Percentiles rank a stretch among this genome's conserved stretches.
phyloP scores from a whole-genome alignment of 1,284 basidiomycete species.

The Rhodotorula sp. region DNA sequence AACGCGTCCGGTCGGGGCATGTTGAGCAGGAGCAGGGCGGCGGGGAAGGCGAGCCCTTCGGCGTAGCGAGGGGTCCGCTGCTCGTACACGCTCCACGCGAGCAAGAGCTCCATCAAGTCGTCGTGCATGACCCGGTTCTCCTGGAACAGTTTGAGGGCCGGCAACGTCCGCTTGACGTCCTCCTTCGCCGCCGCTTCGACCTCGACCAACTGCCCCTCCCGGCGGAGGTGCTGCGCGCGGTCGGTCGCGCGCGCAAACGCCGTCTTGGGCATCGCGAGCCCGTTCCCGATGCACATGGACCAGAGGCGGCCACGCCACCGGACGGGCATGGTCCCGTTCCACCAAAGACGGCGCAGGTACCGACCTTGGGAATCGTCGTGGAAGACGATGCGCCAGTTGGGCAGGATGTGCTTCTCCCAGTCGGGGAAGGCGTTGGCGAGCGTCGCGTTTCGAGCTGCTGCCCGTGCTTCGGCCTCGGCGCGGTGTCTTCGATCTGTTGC shows the following conservation, averaged over 20 bases:
- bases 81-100: slow-evolving; percentile 89
- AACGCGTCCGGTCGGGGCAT: slow-evolving; percentile 74
- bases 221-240: slow-evolving; percentile 36
- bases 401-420: slow-evolving; percentile 77
- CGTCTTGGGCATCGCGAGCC: slow-evolving; percentile 83
- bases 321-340: slow-evolving; percentile 77
- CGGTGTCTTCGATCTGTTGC: slow-evolving; percentile 23
- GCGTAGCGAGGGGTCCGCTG: slow-evolving; percentile 63
- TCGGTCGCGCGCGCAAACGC: slow-evolving; percentile 62
- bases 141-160: slow-evolving; percentile 81
- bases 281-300: slow-evolving; percentile 84
- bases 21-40: slow-evolving; percentile 64
- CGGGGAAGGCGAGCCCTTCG: slow-evolving; percentile 38
- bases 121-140: slow-evolving; percentile 75
- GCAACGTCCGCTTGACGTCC: slow-evolving; percentile 78
- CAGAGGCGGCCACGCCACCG: slow-evolving; percentile 82
- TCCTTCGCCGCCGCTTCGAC: slow-evolving; percentile 61
- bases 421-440: slow-evolving; percentile 65
- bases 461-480: slow-evolving; percentile 6
- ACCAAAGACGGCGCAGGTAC: slow-evolving; percentile 75
- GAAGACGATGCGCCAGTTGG: slow-evolving; percentile 73
- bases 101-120: slow-evolving; percentile 81
- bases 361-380: slow-evolving; percentile 56
- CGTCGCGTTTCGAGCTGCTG: slow-evolving; percentile 9
- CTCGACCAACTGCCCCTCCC: slow-evolving; percentile 57